Base-by-base conservation (phyloP, 352 stramenopile genomes). In the Pythium aristosporum region DNA sequence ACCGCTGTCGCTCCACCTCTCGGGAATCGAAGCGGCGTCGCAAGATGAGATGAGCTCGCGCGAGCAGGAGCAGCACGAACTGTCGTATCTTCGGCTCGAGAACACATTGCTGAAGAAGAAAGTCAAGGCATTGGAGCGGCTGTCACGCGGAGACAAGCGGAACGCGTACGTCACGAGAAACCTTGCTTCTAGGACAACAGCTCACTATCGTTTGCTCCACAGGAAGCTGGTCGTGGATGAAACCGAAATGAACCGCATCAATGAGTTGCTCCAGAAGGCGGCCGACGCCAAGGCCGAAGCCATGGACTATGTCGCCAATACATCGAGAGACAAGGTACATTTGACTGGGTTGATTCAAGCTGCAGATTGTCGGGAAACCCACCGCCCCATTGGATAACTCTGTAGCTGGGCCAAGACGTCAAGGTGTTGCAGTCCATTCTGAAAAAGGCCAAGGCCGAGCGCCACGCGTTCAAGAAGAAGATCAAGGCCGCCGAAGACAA, bases 391-490 rank as follows among this genome's bases (percentile, higher is more conserved):
- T 59, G 52, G 7, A 25, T 32, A 30, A 30, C 25, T 30, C 25
- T n/a, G 34, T 57, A 94, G 85, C 75, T 94, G 20, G 76, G 79
- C 0, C 79, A 91, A 52, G 85, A 94, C 37, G 82, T 94, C 23
- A 79, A 82, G 39, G 67, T 88, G 36, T 62, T 94, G 3, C 76
- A 92, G 56, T 62, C 80, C 11, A 94, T 94, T 61, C 55, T 94
- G 50, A 85, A 89, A 41, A 92, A 91, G 68, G 85, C 85, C 20
- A 92, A 90, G 72, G 78, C 81, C 2, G 85, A 94, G 57, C 85
- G 85, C 13, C 78, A 90, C 10, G 68, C 75, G 6, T 92, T 94
- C 65, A 91, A 91, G 61, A 92, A 91, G 68, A 87, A 87, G 58
- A 88, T 94, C 37, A 88, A 87, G 49, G 63, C 58, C 9, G 82